These are phyloP conservation scores for Blastobotrys parvus DNA, from an alignment of 805 yeast genomes.

Conservation along the genomic window DNA sequence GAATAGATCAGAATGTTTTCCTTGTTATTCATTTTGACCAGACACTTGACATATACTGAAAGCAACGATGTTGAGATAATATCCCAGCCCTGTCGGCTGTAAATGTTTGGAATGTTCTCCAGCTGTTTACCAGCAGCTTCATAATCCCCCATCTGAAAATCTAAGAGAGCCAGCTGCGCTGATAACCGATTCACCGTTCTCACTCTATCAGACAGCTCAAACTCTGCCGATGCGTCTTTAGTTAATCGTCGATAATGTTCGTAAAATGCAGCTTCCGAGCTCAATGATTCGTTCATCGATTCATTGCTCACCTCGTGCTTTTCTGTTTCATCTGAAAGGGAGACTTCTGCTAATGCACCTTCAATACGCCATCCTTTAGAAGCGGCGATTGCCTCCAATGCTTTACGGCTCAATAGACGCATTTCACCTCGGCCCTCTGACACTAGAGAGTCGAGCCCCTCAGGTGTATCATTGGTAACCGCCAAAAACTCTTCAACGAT, in stretches of 20 bases:
- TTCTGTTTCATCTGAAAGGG: slow-evolving; percentile 9
- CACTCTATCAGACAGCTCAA: slow-evolving; percentile 43
- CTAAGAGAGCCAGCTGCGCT: slow-evolving; percentile 68
- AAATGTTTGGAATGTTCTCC: slow-evolving; percentile 60
- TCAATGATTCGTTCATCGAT: slow-evolving; percentile 23
- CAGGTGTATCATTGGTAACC: slow-evolving; percentile 21
- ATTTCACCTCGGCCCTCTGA: slow-evolving; percentile 36
- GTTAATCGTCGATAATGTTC: slow-evolving; percentile 45
- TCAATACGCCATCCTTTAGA: slow-evolving; percentile 23
- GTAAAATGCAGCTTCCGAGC: slow-evolving; percentile 30
- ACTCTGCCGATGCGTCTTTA: slow-evolving; percentile 45
- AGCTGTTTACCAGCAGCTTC: slow-evolving; percentile 55
- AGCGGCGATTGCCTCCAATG: slow-evolving; percentile 25
- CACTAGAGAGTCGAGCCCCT: slow-evolving; percentile 27
- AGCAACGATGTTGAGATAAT: slow-evolving; percentile 57
- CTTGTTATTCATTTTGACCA: slow-evolving; percentile 26
- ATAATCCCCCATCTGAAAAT: slow-evolving; percentile 49
- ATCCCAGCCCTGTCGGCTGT: slow-evolving; percentile 67
- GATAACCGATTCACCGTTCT: slow-evolving; percentile 67
- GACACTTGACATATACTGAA: slow-evolving; percentile 59
- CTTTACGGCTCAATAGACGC: slow-evolving; percentile 32
- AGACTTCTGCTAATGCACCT: slow-evolving; percentile 24
- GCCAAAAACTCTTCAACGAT: slow-evolving; percentile 37
- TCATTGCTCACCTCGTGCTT: slow-evolving; percentile 13
- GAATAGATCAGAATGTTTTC: slow-evolving; percentile 23